These are phyloP conservation scores for Bothriochloa decipiens DNA, from an alignment of 176 grass and related monocot species.

Conservation along the genomic window DNA sequence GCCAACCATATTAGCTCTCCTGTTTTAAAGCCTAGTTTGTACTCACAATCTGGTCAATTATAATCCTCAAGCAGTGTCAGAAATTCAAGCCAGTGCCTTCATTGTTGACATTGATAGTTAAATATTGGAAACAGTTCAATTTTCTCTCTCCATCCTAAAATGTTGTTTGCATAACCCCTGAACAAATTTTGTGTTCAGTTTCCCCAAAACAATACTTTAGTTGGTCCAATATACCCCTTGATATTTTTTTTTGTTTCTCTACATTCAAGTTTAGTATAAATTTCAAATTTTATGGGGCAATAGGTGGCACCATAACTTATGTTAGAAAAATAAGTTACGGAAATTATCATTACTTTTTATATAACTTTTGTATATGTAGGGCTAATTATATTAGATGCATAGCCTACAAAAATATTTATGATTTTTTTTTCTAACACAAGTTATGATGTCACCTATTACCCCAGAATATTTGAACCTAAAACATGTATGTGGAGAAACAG, in stretches of 20 bases:
- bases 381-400: too few species aligned
- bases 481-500: background rate
- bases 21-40: background rate
- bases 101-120: background rate
- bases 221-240: background rate
- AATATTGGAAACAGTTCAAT: background rate
- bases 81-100: background rate
- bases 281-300: background rate
- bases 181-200: background rate
- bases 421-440: background rate
- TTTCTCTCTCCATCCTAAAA: too few species aligned
- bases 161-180: background rate
- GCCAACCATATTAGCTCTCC: slow-evolving; percentile 14
- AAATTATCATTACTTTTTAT: too few species aligned
- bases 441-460: background rate
- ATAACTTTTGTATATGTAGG: too few species aligned
- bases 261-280: background rate
- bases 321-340: too few species aligned
- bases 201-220: background rate
- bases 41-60: background rate
- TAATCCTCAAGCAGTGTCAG: background rate
- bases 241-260: background rate
- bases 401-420: too few species aligned
- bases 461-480: background rate
- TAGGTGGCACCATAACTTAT: too few species aligned